phyloP scores from a whole-genome alignment of 495 filamentous ascomycete species.

The Lentithecium fluviatile region DNA sequence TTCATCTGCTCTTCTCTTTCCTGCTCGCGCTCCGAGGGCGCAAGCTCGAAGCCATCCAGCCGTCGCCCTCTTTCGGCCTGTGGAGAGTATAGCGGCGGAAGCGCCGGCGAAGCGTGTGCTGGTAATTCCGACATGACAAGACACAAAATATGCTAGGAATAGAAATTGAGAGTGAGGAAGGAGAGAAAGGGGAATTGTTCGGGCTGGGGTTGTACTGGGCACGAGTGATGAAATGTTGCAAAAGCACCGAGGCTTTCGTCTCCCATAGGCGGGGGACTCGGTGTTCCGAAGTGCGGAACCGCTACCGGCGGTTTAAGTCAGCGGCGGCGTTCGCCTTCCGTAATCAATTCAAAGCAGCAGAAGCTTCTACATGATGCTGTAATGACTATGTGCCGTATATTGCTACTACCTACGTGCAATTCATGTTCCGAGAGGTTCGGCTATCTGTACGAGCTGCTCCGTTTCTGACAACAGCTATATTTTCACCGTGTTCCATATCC shows the following conservation, averaged over 20 bases:
- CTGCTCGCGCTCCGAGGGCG: constrained; percentile 3
- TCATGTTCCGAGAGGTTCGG: too few species aligned
- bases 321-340: constrained; percentile 6
- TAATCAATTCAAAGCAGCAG: constrained; percentile 24
- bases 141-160: not conserved
- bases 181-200: not conserved
- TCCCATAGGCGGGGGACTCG: not conserved
- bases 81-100: constrained; percentile 37
- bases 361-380: too few species aligned
- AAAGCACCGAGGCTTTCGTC: constrained; percentile 18
- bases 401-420: too few species aligned
- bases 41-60: constrained; percentile 35
- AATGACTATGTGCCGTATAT: too few species aligned
- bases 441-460: too few species aligned
- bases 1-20: not conserved
- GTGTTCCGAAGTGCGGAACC: constrained; percentile 12
- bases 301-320: not conserved
- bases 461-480: too few species aligned
- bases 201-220: not conserved
- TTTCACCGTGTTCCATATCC: too few species aligned
- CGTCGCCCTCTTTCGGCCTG: constrained; percentile 28
- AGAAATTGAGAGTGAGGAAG: not conserved
- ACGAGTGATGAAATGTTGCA: constrained; percentile 8
- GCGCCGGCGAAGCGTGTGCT: constrained; percentile 43
- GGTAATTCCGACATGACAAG: constrained; percentile 38